Percentiles rank a stretch among this genome's conserved stretches.
These are phyloP conservation scores for Candida hispaniensis DNA, from an alignment of 805 yeast genomes.

Conservation along the genomic window DNA sequence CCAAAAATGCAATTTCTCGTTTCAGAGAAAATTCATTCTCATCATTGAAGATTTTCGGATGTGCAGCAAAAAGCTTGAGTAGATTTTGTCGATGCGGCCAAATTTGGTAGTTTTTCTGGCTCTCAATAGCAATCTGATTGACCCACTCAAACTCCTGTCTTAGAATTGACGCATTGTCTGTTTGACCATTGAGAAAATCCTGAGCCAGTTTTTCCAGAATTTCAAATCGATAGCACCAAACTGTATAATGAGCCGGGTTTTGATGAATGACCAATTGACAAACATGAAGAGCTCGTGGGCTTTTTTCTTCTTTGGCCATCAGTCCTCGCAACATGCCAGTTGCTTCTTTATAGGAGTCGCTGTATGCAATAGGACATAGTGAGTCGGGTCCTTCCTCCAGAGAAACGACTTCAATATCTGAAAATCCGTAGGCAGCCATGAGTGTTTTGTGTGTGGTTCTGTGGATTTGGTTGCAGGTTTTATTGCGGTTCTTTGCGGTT, in stretches of 20 bases:
- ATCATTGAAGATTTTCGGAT: slow-evolving; percentile 8
- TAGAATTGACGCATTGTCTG: slow-evolving; percentile 3
- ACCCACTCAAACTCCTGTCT: slow-evolving; percentile 64
- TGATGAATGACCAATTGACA: slow-evolving; percentile 52
- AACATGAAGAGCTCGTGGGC: slow-evolving; percentile 59
- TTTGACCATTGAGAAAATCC: slow-evolving; percentile 27
- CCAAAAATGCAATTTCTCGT: slow-evolving; percentile 56
- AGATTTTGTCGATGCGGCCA: slow-evolving; percentile 85
- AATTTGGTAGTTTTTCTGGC: slow-evolving; percentile 90
- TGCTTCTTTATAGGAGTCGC: slow-evolving; percentile 53
- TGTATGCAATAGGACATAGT: slow-evolving; percentile 41
- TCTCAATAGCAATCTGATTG: slow-evolving; percentile 58
- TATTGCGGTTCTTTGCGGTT: slow-evolving; percentile 2
- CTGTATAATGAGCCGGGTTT: slow-evolving; percentile 86
- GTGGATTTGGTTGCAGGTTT: slow-evolving; percentile 1
- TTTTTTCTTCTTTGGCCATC: slow-evolving; percentile 47
- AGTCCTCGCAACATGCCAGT: slow-evolving; percentile 55
- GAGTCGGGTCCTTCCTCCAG: slow-evolving; percentile 25
- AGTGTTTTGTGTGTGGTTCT: slow-evolving; percentile 1
- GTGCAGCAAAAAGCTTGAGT: slow-evolving; percentile 17
- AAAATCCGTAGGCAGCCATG: slow-evolving; percentile 25
- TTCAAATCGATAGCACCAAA: slow-evolving; percentile 47
- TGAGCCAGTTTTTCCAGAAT: slow-evolving; percentile 25
- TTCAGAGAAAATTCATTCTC: slow-evolving; percentile 23
- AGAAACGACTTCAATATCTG: slow-evolving; percentile 28